Evolutionary conservation across 805 yeast genomes (phyloP).

Genomic region (Candida taoyuanica): DNA sequence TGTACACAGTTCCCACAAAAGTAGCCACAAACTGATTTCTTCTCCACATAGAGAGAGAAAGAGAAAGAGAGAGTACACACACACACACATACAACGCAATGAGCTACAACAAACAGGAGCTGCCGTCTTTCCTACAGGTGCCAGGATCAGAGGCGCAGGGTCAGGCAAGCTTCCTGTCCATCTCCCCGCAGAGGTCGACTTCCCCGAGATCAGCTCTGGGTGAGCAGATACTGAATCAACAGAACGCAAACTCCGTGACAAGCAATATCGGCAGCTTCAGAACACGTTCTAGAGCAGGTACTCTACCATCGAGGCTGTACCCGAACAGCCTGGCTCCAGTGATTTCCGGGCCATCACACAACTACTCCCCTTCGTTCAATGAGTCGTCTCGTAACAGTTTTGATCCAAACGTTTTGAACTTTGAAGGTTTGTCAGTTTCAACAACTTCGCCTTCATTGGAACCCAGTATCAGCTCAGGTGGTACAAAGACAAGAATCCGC

Average conservation of each 20-base stretch:
- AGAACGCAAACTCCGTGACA: constrained; percentile 18
- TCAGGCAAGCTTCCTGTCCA: constrained; percentile 13
- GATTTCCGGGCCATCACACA: constrained; percentile 9
- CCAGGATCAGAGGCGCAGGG: constrained; percentile 19
- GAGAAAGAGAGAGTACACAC: too few species aligned
- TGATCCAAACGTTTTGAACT: constrained; percentile 21
- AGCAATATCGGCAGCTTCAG: constrained; percentile 37
- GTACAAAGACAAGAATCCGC: constrained; percentile 38
- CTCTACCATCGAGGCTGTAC: constrained; percentile 61
- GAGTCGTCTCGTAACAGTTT: constrained; percentile 9
- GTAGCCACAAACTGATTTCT: too few species aligned
- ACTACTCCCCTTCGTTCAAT: constrained; percentile 20
- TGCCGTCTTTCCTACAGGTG: constrained; percentile 18
- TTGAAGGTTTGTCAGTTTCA: constrained; percentile 21
- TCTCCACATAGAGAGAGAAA: too few species aligned
- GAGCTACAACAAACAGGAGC: constrained; percentile 22
- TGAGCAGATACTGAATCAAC: constrained; percentile 16
- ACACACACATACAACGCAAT: constrained; percentile 3
- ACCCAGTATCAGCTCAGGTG: constrained; percentile 3
- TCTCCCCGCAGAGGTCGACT: constrained; percentile 25
- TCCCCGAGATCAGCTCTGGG: constrained; percentile 26
- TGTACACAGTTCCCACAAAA: too few species aligned
- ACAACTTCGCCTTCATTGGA: constrained; percentile 14
- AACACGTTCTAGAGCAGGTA: constrained; percentile 71
- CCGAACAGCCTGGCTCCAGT: constrained; percentile 28